These are phyloP conservation scores for Cytospora mali DNA, from an alignment of 2,329 filamentous ascomycete species.

Conservation along the genomic window DNA sequence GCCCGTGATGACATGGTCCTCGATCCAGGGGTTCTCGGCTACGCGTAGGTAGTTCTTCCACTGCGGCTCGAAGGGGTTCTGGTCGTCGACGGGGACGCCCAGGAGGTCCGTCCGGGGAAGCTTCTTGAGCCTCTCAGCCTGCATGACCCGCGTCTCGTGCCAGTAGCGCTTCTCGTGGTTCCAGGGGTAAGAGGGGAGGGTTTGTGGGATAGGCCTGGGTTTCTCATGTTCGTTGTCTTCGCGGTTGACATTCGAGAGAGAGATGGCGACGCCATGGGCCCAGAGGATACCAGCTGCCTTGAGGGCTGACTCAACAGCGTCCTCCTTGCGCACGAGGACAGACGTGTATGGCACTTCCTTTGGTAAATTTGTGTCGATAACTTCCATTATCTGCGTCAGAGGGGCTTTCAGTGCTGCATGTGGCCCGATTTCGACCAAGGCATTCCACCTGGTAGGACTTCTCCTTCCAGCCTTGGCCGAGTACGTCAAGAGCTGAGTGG, in stretches of 20 bases:
- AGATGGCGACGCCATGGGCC: background rate
- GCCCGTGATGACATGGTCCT: slow-evolving; percentile 35
- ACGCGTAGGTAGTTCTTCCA: slow-evolving; percentile 34
- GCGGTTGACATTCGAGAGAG: background rate
- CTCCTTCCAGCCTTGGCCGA: background rate
- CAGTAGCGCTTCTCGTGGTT: slow-evolving; percentile 33
- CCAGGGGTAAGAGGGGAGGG: slow-evolving; percentile 34
- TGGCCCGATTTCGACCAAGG: slow-evolving; percentile 5
- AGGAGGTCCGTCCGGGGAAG: slow-evolving; percentile 29
- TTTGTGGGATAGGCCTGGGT: slow-evolving; percentile 28
- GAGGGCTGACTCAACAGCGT: background rate
- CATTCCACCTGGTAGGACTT: background rate
- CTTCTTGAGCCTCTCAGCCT: background rate
- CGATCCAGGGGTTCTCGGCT: slow-evolving; percentile 35
- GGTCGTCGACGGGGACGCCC: slow-evolving; percentile 31
- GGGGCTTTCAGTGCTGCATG: slow-evolving; percentile 10
- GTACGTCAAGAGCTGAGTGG: slow-evolving; percentile 10
- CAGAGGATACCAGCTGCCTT: background rate
- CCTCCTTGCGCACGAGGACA: background rate
- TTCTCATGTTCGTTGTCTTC: background rate
- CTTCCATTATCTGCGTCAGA: background rate
- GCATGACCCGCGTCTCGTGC: slow-evolving; percentile 33
- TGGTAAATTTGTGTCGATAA: background rate
- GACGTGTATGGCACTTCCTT: background rate
- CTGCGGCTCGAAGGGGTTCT: slow-evolving; percentile 31